Percentiles rank a stretch among this genome's conserved stretches.
Conservation (phyloP, 140 eudicot genomes). For the Stevia rebaudiana region DNA sequence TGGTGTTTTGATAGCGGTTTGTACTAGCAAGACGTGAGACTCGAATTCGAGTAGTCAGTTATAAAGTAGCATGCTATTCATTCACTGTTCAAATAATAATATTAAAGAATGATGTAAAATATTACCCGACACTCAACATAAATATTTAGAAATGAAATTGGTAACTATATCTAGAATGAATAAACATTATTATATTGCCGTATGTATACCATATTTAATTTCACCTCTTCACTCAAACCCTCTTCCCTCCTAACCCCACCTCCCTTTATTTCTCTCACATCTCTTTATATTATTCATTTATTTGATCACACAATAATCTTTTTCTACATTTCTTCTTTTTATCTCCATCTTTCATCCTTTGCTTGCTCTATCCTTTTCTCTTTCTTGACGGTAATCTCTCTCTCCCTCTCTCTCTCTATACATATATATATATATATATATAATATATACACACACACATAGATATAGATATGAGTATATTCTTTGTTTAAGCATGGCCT, state of each 20-base stretch:
- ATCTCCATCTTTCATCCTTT: constrained; percentile 20
- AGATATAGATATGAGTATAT: not conserved
- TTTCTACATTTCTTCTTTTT: constrained; percentile 6
- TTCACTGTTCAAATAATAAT: too few species aligned
- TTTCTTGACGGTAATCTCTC: constrained; percentile 19
- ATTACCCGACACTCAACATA: not conserved
- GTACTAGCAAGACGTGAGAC: too few species aligned
- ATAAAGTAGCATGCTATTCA: too few species aligned
- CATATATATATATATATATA: not conserved
- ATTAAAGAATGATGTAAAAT: too few species aligned
- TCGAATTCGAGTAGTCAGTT: too few species aligned
- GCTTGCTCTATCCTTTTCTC: constrained; percentile 24
- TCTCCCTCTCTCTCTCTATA: constrained; percentile 7
- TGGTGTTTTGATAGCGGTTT: too few species aligned
- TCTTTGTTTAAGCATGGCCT: constrained; percentile 10
- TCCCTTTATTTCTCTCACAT: constrained; percentile 21
- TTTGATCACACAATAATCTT: not conserved
- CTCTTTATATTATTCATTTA: not conserved
- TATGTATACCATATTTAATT: constrained; percentile 2
- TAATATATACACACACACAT: not conserved
- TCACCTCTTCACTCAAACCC: constrained; percentile 28
- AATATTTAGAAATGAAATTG: not conserved
- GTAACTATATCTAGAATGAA: not conserved
- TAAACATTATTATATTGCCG: constrained; percentile 1
- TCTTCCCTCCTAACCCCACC: constrained; percentile 34